Evolutionary conservation across 768 basidiomycete species (phyloP).

Genomic region (Tubosaeta sp.): DNA sequence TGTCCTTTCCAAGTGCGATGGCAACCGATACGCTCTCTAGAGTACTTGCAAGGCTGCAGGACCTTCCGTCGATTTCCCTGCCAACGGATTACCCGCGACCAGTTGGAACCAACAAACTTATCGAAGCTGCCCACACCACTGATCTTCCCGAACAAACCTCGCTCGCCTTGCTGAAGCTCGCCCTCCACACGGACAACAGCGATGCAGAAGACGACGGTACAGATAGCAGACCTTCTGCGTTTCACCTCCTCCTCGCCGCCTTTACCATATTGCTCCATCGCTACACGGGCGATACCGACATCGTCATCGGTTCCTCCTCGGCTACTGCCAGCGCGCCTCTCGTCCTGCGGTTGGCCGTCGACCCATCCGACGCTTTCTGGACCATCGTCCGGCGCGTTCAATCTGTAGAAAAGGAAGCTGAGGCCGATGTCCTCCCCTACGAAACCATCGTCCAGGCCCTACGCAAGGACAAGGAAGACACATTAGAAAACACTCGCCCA

Average conservation of each 20-base stretch:
- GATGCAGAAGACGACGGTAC: slow-evolving; percentile 46
- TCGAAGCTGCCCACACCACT: slow-evolving; percentile 77
- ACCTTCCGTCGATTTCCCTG: slow-evolving; percentile 83
- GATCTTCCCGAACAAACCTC: slow-evolving; percentile 73
- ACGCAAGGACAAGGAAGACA: slow-evolving; percentile 59
- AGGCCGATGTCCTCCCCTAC: slow-evolving; percentile 76
- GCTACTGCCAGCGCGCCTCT: slow-evolving; percentile 72
- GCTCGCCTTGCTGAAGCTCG: slow-evolving; percentile 77
- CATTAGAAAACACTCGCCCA: slow-evolving; percentile 45
- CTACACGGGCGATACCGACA: slow-evolving; percentile 92
- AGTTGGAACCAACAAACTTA: slow-evolving; percentile 63
- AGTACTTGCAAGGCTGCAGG: slow-evolving; percentile 64
- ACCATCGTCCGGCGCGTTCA: slow-evolving; percentile 83
- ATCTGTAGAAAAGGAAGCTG: slow-evolving; percentile 77
- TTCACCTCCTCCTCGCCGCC: slow-evolving; percentile 88
- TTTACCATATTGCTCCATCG: slow-evolving; percentile 89
- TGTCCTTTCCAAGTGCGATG: slow-evolving; percentile 19
- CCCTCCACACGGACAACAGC: slow-evolving; percentile 60
- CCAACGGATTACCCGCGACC: slow-evolving; percentile 96
- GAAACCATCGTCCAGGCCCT: slow-evolving; percentile 69
- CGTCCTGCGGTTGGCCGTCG: slow-evolving; percentile 76
- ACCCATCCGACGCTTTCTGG: slow-evolving; percentile 87
- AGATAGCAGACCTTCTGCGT: slow-evolving; percentile 64
- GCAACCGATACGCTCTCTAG: slow-evolving; percentile 38
- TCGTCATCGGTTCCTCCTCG: slow-evolving; percentile 87